Percentiles rank a stretch among this genome's conserved stretches.
Evolutionary conservation across 495 filamentous ascomycete species (phyloP).

Genomic region (Collariella sp.): DNA sequence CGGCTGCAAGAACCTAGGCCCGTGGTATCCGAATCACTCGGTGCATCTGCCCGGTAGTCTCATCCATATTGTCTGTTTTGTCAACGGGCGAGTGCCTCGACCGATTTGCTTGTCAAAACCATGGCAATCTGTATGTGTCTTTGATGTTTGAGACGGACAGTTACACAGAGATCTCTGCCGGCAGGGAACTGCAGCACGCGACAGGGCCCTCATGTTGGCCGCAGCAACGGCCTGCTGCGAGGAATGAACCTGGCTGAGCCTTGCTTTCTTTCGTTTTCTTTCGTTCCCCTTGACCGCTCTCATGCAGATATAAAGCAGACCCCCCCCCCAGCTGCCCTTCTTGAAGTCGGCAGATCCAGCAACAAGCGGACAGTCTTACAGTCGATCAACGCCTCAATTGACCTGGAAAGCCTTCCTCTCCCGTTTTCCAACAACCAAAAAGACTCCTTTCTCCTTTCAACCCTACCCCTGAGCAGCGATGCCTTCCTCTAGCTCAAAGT

Average conservation of each 20-base stretch:
- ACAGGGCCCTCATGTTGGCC: not conserved
- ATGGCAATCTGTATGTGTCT: not conserved
- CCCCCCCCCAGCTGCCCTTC: not conserved
- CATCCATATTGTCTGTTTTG: not conserved
- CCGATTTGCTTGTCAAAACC: not conserved
- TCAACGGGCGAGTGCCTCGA: not conserved
- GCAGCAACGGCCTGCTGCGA: not conserved
- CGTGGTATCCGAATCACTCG: not conserved
- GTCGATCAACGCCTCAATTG: not conserved
- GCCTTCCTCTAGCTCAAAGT: conserved; percentile 38
- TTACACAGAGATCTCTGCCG: conserved; percentile 6
- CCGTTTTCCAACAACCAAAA: not conserved
- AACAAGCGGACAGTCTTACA: not conserved
- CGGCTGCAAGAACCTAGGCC: not conserved
- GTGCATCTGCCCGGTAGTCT: not conserved
- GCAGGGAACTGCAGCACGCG: conserved; percentile 2
- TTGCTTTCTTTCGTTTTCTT: not conserved
- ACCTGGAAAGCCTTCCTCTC: not conserved
- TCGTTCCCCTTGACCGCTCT: not conserved
- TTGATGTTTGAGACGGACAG: not conserved
- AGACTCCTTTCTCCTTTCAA: not conserved
- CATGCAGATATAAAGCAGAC: conserved; percentile 10
- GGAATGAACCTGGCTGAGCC: not conserved
- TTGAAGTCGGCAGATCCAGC: not conserved
- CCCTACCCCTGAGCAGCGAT: conserved; percentile 27